A percentile compares a stretch with the other conserved stretches of the same genome.
phyloP scores from a whole-genome alignment of 805 yeast species.

The Zygoascus flipseniorum region DNA sequence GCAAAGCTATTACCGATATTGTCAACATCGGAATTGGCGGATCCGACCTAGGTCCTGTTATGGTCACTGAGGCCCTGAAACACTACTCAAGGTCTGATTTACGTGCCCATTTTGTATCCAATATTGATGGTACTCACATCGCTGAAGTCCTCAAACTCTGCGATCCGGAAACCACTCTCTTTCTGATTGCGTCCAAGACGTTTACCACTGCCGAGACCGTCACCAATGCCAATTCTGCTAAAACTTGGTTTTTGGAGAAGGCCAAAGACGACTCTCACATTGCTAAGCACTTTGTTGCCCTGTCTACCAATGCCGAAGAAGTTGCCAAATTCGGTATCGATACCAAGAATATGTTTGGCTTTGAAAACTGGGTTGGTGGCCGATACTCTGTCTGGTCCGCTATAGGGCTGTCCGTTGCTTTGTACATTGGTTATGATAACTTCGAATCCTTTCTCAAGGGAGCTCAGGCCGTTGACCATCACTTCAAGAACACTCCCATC shows the following conservation, averaged over 20 bases:
- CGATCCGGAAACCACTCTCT: constrained; percentile 83
- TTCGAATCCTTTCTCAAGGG: constrained; percentile 89
- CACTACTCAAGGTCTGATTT: constrained; percentile 67
- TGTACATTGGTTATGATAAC: constrained; percentile 92
- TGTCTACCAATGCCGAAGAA: constrained; percentile 86
- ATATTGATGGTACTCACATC: constrained; percentile 96
- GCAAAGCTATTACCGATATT: constrained; percentile 84
- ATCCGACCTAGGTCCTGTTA: constrained; percentile 96
- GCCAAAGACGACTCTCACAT: constrained; percentile 64
- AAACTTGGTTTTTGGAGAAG: constrained; percentile 78
- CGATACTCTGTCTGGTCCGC: constrained; percentile 99
- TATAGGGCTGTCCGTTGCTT: constrained; percentile 90
- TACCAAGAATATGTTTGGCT: constrained; percentile 96
- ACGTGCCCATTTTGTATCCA: constrained; percentile 87
- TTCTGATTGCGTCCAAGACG: constrained; percentile 87
- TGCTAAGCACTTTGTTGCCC: constrained; percentile 96
- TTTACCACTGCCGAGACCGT: constrained; percentile 98
- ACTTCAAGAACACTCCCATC: constrained; percentile 74
- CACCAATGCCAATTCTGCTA: constrained; percentile 94
- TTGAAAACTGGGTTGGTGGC: constrained; percentile 99
- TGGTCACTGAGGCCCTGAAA: constrained; percentile 98
- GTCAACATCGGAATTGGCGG: constrained; percentile 99
- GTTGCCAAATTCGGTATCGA: constrained; percentile 96
- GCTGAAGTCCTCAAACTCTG: constrained; percentile 77
- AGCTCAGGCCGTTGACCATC: constrained; percentile 95